Evolutionary conservation across 495 filamentous ascomycete genomes (phyloP), one percentile per base, ranked within the genome.

Genomic region (Parmelia sp.): DNA sequence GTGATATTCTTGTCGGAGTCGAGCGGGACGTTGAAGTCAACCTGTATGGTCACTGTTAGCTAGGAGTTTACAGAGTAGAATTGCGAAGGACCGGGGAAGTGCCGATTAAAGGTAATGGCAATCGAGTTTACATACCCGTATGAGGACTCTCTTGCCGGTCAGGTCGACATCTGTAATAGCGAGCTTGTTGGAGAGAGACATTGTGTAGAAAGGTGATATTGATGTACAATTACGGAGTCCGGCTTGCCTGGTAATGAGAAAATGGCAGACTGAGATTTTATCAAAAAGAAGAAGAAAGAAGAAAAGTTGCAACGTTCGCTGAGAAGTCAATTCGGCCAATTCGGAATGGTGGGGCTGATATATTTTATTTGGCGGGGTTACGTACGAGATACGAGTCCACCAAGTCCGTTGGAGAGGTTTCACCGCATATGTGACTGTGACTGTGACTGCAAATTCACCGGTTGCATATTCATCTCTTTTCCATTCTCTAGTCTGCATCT

Each of bases 21-120:
- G 74, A 97, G 90, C 68, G 94, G 94, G 58, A 99, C 94, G 79
- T 99, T 99, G 86, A 99, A 99, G 82, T 99, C 94, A 70, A 99
- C 93, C 93, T 97, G 72, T 49, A 33, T 2, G 21, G 19, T 42
- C 45, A n/a, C 33, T 57, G 14, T 66, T 51, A 62, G 66, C 31
- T 57, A 8, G 36, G 45, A 9, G 4, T 51, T 23, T 19, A 5
- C 25, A 25, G 14, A 31, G 27, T 9, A 63, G 51, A 29, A n/a
- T n/a, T 35, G 35, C 55, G 63, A 40, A 61, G 33, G 31, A 49
- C 55, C 42, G 53, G 51, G 56, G 33, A 53, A 29, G 19, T 25
- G 25, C 25, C 1, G 23, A 19, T 51, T 15, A 1, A 10, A 23
- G 27, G 27, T n/a, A 29, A 17, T 29, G 4, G 27, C 27, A 31